phyloP scores from a whole-genome alignment of 495 filamentous ascomycete species.

The Penicillium canariense region DNA sequence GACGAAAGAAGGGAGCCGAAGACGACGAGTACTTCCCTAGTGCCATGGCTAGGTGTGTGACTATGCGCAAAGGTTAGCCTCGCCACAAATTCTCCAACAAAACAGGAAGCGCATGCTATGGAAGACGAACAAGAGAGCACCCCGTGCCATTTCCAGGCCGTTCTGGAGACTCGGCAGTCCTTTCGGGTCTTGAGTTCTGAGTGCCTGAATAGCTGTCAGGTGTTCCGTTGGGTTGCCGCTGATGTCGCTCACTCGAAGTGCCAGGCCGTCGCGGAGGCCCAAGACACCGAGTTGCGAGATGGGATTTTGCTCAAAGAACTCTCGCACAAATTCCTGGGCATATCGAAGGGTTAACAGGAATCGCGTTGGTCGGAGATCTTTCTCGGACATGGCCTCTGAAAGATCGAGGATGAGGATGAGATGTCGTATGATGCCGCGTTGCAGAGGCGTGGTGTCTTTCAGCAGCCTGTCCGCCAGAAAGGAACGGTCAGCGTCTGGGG shows the following conservation, averaged over 20 bases:
- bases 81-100: neutral
- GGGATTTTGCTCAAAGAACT: conserved; percentile 99
- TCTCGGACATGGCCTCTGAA: conserved; percentile 89
- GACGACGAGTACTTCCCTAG: conserved; percentile 85
- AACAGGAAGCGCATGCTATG: neutral
- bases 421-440: conserved; percentile 95
- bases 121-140: conserved; percentile 67
- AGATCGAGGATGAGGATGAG: conserved; percentile 90
- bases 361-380: conserved; percentile 85
- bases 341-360: conserved; percentile 80
- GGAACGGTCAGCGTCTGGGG: conserved; percentile 13
- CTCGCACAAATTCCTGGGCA: conserved; percentile 81
- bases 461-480: conserved; percentile 54
- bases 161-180: conserved; percentile 92
- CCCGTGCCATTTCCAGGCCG: conserved; percentile 90
- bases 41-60: conserved; percentile 89
- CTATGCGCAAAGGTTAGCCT: conserved; percentile 40
- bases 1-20: conserved; percentile 87
- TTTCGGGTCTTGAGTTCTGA: conserved; percentile 75
- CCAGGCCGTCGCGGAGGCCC: conserved; percentile 88
- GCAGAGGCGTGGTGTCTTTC: conserved; percentile 88
- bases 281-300: conserved; percentile 92
- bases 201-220: conserved; percentile 67
- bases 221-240: conserved; percentile 89
- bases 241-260: conserved; percentile 80